Percentiles rank a stretch among this genome's conserved stretches.
phyloP scores from a whole-genome alignment of 2,329 filamentous ascomycete species.

The Myriosclerotinia duriaeana region DNA sequence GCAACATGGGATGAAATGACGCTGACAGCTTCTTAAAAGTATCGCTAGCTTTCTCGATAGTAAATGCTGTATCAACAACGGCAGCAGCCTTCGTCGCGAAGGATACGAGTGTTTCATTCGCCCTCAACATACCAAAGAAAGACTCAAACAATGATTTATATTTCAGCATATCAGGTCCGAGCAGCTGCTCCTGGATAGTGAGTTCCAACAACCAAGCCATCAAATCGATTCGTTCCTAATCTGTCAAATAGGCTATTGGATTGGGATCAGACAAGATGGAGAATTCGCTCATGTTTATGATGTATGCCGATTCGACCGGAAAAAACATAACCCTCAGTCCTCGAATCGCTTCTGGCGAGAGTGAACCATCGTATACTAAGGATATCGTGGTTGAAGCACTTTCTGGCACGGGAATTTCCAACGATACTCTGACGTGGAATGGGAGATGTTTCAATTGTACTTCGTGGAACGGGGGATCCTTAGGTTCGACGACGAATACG shows the following conservation, averaged over 20 bases:
- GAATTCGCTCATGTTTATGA: conserved; percentile 54
- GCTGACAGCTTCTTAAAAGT: conserved; percentile 12
- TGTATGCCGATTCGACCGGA: conserved; percentile 51
- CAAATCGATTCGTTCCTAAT: neutral
- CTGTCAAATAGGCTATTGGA: conserved; percentile 47
- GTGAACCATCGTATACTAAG: conserved; percentile 51
- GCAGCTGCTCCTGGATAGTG: conserved; percentile 49
- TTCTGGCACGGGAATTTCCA: conserved; percentile 49
- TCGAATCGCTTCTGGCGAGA: conserved; percentile 51
- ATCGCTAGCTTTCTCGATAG: conserved; percentile 14
- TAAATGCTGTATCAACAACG: conserved; percentile 2
- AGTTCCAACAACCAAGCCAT: conserved; percentile 19
- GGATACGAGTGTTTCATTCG: conserved; percentile 49
- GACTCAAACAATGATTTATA: conserved; percentile 50
- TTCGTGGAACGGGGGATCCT: conserved; percentile 49
- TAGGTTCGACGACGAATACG: conserved; percentile 50
- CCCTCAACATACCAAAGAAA: conserved; percentile 51
- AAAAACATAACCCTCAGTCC: conserved; percentile 57
- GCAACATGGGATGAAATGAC: neutral
- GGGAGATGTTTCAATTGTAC: conserved; percentile 55
- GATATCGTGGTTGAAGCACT: conserved; percentile 49
- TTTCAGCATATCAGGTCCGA: conserved; percentile 53
- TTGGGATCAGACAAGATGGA: conserved; percentile 54
- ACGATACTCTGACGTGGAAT: conserved; percentile 47
- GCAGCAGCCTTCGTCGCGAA: conserved; percentile 45